These are phyloP conservation scores for Saturnispora besseyi DNA, from an alignment of 805 yeast genomes.

Conservation along the genomic window DNA sequence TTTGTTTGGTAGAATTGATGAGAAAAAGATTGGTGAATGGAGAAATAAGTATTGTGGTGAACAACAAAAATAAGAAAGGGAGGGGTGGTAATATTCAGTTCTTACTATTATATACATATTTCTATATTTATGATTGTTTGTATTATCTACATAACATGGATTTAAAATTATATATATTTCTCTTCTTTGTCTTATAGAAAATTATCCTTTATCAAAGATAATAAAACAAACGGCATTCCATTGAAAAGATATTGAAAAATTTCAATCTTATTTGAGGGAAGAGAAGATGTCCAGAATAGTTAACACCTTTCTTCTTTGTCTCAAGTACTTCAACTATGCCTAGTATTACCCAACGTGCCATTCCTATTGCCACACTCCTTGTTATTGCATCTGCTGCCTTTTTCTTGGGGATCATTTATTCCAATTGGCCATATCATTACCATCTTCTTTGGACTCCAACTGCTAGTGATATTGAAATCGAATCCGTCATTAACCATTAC, in stretches of 20 bases:
- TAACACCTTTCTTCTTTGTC: neutral
- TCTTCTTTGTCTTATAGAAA: no score
- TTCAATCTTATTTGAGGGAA: neutral
- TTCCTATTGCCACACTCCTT: constrained; percentile 18
- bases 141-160: neutral
- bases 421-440: constrained; percentile 77
- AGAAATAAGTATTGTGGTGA: constrained; percentile 79
- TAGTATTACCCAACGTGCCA: neutral
- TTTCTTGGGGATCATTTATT: constrained; percentile 67
- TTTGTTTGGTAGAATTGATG: constrained; percentile 87
- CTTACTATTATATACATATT: neutral
- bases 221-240: neutral
- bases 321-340: neutral
- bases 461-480: constrained; percentile 45
- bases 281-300: neutral
- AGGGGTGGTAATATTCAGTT: neutral
- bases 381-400: constrained; percentile 48
- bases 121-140: neutral
- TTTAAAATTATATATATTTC: no score
- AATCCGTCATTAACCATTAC: constrained; percentile 53
- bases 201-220: neutral
- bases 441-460: constrained; percentile 58
- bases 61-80: constrained; percentile 28
- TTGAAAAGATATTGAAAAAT: neutral
- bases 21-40: constrained; percentile 80